A percentile compares a stretch with the other conserved stretches of the same genome.
These are phyloP conservation scores for Picea glauca DNA, from an alignment of 75 land plant species.

Conservation along the genomic window DNA sequence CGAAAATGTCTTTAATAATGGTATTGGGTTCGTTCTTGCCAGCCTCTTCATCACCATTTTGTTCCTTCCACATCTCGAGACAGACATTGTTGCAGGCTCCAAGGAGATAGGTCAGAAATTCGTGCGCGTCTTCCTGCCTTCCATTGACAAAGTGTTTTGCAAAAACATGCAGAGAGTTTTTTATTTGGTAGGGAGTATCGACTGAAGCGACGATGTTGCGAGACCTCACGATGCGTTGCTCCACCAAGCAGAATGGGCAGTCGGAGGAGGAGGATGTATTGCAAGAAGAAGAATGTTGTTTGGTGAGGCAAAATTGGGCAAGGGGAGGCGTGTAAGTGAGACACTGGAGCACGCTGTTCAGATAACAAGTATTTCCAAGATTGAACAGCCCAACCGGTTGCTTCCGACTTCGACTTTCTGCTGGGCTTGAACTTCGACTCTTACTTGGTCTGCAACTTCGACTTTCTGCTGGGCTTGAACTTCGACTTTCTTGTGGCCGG, in stretches of 20 bases:
- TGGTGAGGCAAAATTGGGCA: slow-evolving; percentile 74
- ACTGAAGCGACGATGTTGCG: slow-evolving; percentile 24
- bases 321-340: slow-evolving; percentile 97
- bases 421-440: no score
- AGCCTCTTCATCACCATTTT: not conserved
- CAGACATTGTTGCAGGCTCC: slow-evolving; percentile 70
- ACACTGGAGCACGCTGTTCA: slow-evolving; percentile 97
- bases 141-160: slow-evolving; percentile 79
- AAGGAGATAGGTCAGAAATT: slow-evolving; percentile 86
- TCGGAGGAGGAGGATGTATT: no score
- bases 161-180: slow-evolving; percentile 49
- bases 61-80: slow-evolving; percentile 50
- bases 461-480: no score
- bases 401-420: no score
- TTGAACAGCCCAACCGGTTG: slow-evolving; percentile 73
- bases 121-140: slow-evolving; percentile 97
- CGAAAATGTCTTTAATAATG: slow-evolving; percentile 90
- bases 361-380: slow-evolving; percentile 91
- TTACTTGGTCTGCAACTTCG: no score
- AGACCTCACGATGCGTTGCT: slow-evolving; percentile 66
- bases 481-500: no score
- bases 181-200: slow-evolving; percentile 67
- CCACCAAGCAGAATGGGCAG: slow-evolving; percentile 89
- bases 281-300: no score
- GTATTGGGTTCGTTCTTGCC: no score